Evolutionary conservation across 1,284 basidiomycete genomes (phyloP), one percentile per base, ranked within the genome.

Genomic region (Ceratorhiza oryzae-sativae): DNA sequence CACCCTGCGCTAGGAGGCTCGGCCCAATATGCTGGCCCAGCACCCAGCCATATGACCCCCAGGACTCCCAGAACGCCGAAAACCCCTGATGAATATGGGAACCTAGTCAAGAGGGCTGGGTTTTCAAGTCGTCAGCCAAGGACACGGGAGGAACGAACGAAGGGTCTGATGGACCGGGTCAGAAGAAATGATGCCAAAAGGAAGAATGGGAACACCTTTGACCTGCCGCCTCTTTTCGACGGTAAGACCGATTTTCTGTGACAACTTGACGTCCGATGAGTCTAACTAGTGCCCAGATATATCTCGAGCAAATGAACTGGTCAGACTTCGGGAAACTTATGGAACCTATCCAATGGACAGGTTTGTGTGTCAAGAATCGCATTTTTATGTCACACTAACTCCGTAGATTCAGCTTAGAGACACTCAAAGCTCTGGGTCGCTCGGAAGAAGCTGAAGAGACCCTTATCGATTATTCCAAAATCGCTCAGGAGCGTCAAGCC

Each of bases 11-110:
- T 39, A n/a, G 53, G 53, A 15, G 18, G 41, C 32, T 20, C 48
- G 9, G 5, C 39, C 5, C 53, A 55, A 15, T 15, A 56, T 27
- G 18, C 27, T 36, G 41, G 53, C 1, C 27, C 55, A 45, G 46
- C 62, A 23, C 41, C 60, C 39, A 62, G 34, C 60, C 53, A 45
- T 18, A 65, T 65, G 62, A 65, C 62, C 18, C 62, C 62, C n/a
- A n/a, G 62, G 18, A 65, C 62, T 23, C 62, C 62, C n/a, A 51
- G 32, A 53, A 51, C 65, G 10, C 65, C 65, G 1, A 70, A 45
- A 70, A 58, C 65, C 48, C 65, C 65, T n/a, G 65, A 70, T 42
- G 65, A 65, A 48, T 48, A 67, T 42, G 63, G 63, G 10, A 41
- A 3, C 6, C 8, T 55, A 13, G 49, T 13, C 2, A 53, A 30